Conservation (phyloP, 805 yeast species). For the Kluyveromyces nonfermentans region DNA sequence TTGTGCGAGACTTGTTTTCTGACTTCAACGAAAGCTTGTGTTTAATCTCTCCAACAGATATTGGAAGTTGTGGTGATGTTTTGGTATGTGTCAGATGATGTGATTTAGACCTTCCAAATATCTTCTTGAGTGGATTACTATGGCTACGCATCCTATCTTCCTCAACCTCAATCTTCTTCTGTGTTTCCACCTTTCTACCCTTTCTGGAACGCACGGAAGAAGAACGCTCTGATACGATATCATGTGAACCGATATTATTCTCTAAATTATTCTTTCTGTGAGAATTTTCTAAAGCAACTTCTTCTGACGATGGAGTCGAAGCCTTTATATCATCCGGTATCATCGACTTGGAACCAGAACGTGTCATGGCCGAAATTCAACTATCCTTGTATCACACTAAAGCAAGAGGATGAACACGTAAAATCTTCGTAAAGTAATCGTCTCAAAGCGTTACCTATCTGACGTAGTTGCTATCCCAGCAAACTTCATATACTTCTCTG, state of each 20-base stretch:
- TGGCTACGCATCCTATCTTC: not conserved
- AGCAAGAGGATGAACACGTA: not conserved
- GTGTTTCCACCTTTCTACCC: not conserved
- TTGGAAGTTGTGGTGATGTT: not conserved
- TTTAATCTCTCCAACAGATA: not conserved
- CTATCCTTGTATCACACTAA: not conserved
- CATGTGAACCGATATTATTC: not conserved
- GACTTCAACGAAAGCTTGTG: conserved; percentile 1
- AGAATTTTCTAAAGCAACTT: not conserved
- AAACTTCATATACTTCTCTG: no score
- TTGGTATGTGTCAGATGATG: conserved; percentile 5
- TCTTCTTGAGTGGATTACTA: conserved; percentile 7
- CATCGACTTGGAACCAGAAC: conserved; percentile 3
- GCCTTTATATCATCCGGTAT: conserved; percentile 3
- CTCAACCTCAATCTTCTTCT: not conserved
- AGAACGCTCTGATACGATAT: not conserved
- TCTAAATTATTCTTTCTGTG: not conserved
- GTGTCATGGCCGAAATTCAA: not conserved
- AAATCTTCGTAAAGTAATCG: no score
- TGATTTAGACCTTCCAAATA: conserved; percentile 9
- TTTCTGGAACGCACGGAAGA: not conserved
- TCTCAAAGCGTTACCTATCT: no score
- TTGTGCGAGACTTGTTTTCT: conserved; percentile 9
- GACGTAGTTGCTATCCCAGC: no score
- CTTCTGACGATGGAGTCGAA: conserved; percentile 2